A percentile compares a stretch with the other conserved stretches of the same genome.
Evolutionary conservation across 208 protist genomes (phyloP).

Genomic region (Lotmaria passim): DNA sequence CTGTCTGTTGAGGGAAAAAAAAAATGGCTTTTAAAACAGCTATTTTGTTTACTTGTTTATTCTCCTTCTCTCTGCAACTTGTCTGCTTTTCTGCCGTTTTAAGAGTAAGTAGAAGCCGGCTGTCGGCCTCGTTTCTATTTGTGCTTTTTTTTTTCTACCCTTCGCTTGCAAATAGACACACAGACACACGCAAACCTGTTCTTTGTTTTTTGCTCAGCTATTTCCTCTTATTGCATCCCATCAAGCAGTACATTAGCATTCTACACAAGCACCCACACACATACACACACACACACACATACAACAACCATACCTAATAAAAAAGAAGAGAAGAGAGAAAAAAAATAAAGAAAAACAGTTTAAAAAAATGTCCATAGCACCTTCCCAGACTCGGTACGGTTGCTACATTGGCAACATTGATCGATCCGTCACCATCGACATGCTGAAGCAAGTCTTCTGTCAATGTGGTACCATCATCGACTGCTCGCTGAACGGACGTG

Average conservation of each 20-base stretch:
- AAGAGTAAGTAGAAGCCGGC: no score
- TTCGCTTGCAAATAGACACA: background rate
- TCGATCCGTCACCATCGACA: constrained; percentile 73
- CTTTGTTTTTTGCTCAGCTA: background rate
- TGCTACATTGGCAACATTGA: constrained; percentile 92
- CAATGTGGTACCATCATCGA: constrained; percentile 86
- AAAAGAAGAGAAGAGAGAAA: background rate
- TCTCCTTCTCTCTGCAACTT: background rate
- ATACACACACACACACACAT: constrained; percentile 1
- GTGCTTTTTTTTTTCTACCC: no score
- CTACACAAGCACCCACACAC: background rate
- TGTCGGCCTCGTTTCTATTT: no score
- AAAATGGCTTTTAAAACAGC: no score
- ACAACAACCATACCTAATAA: background rate
- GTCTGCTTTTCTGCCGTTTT: background rate
- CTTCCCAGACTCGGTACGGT: constrained; percentile 66
- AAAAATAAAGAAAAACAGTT: background rate
- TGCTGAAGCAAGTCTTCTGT: constrained; percentile 80
- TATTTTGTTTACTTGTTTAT: no score
- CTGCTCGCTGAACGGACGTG: constrained; percentile 82
- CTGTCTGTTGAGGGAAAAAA: no score
- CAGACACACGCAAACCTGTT: background rate
- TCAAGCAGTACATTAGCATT: no score
- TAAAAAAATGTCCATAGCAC: constrained; percentile 32
- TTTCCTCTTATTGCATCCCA: no score